Evolutionary conservation across 2,329 filamentous ascomycete genomes (phyloP), one percentile per base, ranked within the genome.

Genomic region (Zelopaecilomyces penicillatus): DNA sequence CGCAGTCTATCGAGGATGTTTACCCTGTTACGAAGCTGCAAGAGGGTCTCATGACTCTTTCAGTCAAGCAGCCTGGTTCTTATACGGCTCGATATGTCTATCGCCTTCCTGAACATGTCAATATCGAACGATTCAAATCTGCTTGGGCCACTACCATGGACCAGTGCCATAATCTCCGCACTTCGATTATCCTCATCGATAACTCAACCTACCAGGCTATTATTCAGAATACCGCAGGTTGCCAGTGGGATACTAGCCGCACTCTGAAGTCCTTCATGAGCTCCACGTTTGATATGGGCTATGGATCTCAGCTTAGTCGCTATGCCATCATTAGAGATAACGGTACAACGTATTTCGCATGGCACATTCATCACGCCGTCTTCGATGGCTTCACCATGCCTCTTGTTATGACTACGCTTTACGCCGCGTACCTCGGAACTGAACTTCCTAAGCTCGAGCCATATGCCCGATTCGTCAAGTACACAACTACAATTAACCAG

Each of bases 381-480:
- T 46, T 43, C 39, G 44, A 46, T 19, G 44, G 44, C 19, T 46
- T 36, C 36, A 40, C 44, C 10, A 28, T 33, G 9, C 41, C 41
- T 2, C 31, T 46, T 3, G 35, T 46, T 6, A 39, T 44, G 31
- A 26, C 28, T 11, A 40, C 44, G 5, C 37, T 46, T 19, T 33
- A 40, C 12, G 12, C 43, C 9, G 34, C 38, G 6, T 46, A 48
- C 28, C 30, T 36, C 4, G 43, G 39, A 26, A 39, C 46, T 2
- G 62, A 50, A 27, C n/a, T 48, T 41, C 31, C 41, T 43, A 28
- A 46, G 41, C n/a, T 46, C 37, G 31, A 48, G 40, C 30, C 35
- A 34, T 48, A 45, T 7, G 46, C 43, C 12, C 39, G 42, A 4
- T 41, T 48, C 32, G 39, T 48, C 5, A 46, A 37, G 9, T 48